Base-by-base conservation (phyloP, 2,329 filamentous ascomycete species). In the Trichoderma citrinoviride region DNA sequence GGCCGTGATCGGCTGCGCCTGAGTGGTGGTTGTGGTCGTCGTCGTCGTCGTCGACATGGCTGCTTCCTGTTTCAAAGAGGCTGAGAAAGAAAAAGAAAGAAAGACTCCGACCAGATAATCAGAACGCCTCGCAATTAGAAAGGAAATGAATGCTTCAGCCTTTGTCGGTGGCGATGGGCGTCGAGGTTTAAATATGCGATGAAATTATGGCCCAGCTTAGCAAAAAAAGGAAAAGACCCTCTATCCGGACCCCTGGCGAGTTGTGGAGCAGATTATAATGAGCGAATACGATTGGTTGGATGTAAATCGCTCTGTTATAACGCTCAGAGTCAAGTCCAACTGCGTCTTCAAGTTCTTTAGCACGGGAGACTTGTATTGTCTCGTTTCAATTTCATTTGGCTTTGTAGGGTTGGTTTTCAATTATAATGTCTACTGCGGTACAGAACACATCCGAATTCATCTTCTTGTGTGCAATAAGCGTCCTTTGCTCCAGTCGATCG, bases 1-100 rank as follows among this genome's bases (percentile, higher is more conserved):
- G 19, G 93, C 92, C 60, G 92, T 96, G 74, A 96, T 92, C 64
- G 85, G 82, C 73, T 87, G 82, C 46, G 82, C 75, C 43, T 80
- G 81, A 44, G 78, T 82, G 27, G 82, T 83, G 40, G 83, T 82
- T 17, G 73, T 75, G 6, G 73, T 71, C 10, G 78, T 82, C 25
- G 82, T 83, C 33, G 83, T 82, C 17, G 73, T 75, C 6, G 73
- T 71, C 44, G 75, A 73, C 58, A 64, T 58, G 37, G 54, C 21
- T 56, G 12, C 41, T 63, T 8, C 17, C 1, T 52, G 49, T 52
- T 40, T n/a, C n/a, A 10, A 3, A 17, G 37, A 41, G 33, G 33
- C 19, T 17, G 52, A 55, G 41, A 56, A 40, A 25, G 23, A 55
- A 56, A 40, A 25, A 17, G 14, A n/a, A 49, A 10, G 14, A 50